A percentile compares a stretch with the other conserved stretches of the same genome.
Conservation (phyloP, 2,329 filamentous ascomycete species). For the Phaeoacremonium minimum region DNA sequence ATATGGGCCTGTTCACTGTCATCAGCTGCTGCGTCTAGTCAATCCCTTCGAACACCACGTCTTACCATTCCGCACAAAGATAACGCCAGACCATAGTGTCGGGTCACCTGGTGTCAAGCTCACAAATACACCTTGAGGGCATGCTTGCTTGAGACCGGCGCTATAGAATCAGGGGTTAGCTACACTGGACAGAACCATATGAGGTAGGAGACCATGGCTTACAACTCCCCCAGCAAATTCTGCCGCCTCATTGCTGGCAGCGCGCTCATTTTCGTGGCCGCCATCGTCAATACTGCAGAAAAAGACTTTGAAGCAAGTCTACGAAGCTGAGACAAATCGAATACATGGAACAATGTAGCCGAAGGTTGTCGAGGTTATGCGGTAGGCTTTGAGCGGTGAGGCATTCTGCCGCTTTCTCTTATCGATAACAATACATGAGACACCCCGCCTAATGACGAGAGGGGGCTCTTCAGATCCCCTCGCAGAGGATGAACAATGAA, state of each 20-base stretch:
- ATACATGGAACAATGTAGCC: too few species aligned
- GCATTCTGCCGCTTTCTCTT: too few species aligned
- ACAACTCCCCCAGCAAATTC: constrained; percentile 81
- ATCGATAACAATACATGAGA: too few species aligned
- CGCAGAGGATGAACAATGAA: too few species aligned
- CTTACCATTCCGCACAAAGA: constrained; percentile 84
- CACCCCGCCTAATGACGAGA: too few species aligned
- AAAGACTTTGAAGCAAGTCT: too few species aligned
- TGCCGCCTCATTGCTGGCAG: constrained; percentile 63
- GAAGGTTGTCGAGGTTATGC: too few species aligned
- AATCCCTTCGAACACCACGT: constrained; percentile 4
- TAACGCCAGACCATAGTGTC: constrained; percentile 80
- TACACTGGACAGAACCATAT: constrained; percentile 4
- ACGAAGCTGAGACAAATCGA: too few species aligned
- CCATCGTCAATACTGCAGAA: too few species aligned
- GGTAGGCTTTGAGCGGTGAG: too few species aligned
- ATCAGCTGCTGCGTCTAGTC: constrained; percentile 12
- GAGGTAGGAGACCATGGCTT: constrained; percentile 25
- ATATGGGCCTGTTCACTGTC: constrained; percentile 67
- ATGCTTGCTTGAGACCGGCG: constrained; percentile 74
- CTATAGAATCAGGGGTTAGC: constrained; percentile 39
- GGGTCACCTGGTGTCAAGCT: constrained; percentile 78
- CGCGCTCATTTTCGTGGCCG: constrained; percentile 35
- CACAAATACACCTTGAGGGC: constrained; percentile 83
- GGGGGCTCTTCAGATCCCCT: too few species aligned